Evolutionary conservation across 495 filamentous ascomycete species (phyloP).

Genomic region (Cryomyces minteri): DNA sequence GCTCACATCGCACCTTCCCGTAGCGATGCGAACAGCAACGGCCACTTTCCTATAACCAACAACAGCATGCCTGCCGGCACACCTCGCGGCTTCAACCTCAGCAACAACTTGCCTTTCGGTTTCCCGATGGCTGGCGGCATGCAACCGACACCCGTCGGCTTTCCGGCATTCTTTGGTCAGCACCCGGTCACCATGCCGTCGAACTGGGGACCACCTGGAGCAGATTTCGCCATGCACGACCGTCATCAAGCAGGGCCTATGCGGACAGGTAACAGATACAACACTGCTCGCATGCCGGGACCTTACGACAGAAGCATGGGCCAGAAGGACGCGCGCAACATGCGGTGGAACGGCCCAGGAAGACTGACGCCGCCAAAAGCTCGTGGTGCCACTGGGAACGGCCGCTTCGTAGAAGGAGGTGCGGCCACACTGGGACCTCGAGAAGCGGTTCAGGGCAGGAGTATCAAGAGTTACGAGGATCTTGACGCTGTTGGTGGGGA

Average conservation of each 20-base stretch:
- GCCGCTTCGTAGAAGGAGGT: constrained; percentile 27
- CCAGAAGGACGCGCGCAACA: constrained; percentile 13
- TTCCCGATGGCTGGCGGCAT: constrained; percentile 10
- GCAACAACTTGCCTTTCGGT: constrained; percentile 43
- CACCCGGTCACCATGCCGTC: constrained; percentile 20
- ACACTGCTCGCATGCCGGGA: constrained; percentile 25
- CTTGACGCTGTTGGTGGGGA: constrained; percentile 54
- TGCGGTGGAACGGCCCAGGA: constrained; percentile 17
- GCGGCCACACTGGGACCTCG: constrained; percentile 59
- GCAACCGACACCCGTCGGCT: constrained; percentile 8
- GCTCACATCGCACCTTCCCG: constrained; percentile 80
- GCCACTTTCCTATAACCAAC: constrained; percentile 64
- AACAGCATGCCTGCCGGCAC: constrained; percentile 63
- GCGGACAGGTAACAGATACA: constrained; percentile 33
- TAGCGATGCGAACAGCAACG: constrained; percentile 93
- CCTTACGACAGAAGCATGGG: constrained; percentile 38
- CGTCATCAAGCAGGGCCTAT: constrained; percentile 38
- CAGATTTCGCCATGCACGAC: constrained; percentile 17
- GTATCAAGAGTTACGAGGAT: constrained; percentile 91
- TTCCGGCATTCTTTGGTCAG: constrained; percentile 34
- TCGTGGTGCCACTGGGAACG: constrained; percentile 21
- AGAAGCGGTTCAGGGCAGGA: constrained; percentile 77
- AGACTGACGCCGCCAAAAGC: constrained; percentile 20
- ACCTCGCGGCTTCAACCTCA: constrained; percentile 77
- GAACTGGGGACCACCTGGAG: constrained; percentile 24